Percentiles rank a stretch among this genome's conserved stretches.
Evolutionary conservation across 2,329 filamentous ascomycete genomes (phyloP).

Genomic region (Talaromyces funiculosus): DNA sequence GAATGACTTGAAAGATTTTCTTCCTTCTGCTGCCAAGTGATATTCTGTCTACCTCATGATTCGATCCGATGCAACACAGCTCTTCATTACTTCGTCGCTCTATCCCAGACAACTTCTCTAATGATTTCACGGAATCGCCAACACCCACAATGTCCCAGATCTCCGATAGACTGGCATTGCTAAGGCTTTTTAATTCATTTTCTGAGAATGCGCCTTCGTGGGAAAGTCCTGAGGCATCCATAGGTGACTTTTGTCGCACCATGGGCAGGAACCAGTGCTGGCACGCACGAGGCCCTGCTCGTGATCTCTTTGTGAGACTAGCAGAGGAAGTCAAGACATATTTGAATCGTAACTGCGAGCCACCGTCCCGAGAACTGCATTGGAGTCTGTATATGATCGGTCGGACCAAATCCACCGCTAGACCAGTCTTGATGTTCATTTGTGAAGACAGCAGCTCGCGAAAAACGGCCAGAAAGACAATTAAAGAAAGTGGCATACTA

Average conservation of each 20-base stretch:
- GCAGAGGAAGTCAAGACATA: not conserved
- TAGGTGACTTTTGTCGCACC: not conserved
- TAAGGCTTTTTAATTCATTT: not conserved
- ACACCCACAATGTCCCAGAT: not conserved
- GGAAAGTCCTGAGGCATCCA: not conserved
- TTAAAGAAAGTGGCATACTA: not conserved
- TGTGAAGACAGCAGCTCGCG: not conserved
- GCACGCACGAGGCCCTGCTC: not conserved
- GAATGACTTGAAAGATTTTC: not conserved
- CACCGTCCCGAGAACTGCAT: not conserved
- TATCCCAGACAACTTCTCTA: not conserved
- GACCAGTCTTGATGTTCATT: not conserved
- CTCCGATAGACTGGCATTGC: not conserved
- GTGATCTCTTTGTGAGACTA: not conserved
- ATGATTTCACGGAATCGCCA: not conserved
- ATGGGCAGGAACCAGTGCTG: not conserved
- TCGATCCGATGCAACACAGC: not conserved
- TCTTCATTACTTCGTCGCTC: not conserved
- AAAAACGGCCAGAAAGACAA: not conserved
- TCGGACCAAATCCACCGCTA: not conserved
- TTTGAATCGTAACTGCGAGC: not conserved
- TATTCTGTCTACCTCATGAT: not conserved
- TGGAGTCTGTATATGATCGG: not conserved
- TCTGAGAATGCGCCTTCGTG: not conserved
- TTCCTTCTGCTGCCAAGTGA: not conserved